Conservation (phyloP, 768 basidiomycete genomes). For the Russula sp. region DNA sequence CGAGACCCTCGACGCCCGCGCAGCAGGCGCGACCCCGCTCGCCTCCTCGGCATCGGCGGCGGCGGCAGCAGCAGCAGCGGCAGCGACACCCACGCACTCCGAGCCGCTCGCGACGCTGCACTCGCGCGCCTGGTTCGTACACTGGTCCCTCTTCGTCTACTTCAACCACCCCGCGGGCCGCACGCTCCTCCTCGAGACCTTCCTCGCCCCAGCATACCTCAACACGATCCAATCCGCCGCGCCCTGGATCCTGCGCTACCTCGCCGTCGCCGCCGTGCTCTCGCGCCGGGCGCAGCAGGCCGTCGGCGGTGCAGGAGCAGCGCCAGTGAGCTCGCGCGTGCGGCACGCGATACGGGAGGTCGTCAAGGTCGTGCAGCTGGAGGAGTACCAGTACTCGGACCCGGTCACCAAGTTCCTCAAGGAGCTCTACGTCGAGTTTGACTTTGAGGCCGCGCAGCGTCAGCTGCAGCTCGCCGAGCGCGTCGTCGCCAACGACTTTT, state of each 20-base stretch:
- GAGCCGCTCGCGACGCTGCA: slow-evolving; percentile 85
- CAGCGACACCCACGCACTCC: slow-evolving; percentile 35
- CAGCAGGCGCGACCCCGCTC: slow-evolving; percentile 38
- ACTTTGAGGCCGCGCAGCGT: slow-evolving; percentile 90
- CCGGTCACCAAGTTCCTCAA: slow-evolving; percentile 90
- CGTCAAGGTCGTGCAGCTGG: slow-evolving; percentile 88
- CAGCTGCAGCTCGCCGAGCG: slow-evolving; percentile 70
- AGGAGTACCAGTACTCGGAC: slow-evolving; percentile 94
- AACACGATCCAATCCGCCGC: slow-evolving; percentile 96
- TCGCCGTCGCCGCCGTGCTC: slow-evolving; percentile 88
- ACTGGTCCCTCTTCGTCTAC: slow-evolving; percentile 98
- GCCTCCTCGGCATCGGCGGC: slow-evolving; percentile 18
- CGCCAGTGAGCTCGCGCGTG: slow-evolving; percentile 57
- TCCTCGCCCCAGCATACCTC: slow-evolving; percentile 93
- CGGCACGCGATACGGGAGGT: slow-evolving; percentile 86
- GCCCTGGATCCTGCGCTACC: slow-evolving; percentile 93
- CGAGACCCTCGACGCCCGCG: slow-evolving; percentile 80
- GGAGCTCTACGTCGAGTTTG: slow-evolving; percentile 91
- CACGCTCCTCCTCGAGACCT: slow-evolving; percentile 88
- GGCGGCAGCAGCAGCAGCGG: slow-evolving; percentile 18
- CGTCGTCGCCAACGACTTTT: slow-evolving; percentile 89
- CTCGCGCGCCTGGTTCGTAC: slow-evolving; percentile 91
- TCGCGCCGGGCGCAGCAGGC: slow-evolving; percentile 60
- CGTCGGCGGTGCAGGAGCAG: slow-evolving; percentile 33
- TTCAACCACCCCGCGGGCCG: slow-evolving; percentile 94